Evolutionary conservation across 140 eudicot genomes (phyloP).

Genomic region (Cichorium intybus): DNA sequence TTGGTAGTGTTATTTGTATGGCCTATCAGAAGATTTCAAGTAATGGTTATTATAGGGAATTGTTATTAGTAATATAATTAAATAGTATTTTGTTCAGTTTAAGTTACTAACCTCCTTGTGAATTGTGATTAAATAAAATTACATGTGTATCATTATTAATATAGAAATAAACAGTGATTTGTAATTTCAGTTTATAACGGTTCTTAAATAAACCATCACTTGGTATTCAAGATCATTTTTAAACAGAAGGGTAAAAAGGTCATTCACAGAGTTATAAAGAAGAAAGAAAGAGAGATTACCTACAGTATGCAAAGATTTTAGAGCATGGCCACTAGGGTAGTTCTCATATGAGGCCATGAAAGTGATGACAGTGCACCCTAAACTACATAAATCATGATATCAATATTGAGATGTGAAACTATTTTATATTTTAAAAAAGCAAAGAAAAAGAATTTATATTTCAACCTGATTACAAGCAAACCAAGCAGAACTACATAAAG

Average conservation of each 20-base stretch:
- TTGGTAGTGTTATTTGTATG: slow-evolving; percentile 38
- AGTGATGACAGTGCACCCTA: slow-evolving; percentile 61
- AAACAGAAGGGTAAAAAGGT: too few species aligned
- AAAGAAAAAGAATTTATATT: neutral
- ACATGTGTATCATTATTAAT: too few species aligned
- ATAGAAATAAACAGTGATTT: too few species aligned
- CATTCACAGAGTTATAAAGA: too few species aligned
- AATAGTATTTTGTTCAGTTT: too few species aligned
- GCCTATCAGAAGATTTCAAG: slow-evolving; percentile 35
- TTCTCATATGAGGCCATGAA: slow-evolving; percentile 95
- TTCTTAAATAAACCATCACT: too few species aligned
- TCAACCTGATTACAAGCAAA: slow-evolving; percentile 66
- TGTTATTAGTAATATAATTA: neutral
- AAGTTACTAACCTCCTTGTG: too few species aligned
- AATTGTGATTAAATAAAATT: too few species aligned
- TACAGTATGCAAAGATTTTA: slow-evolving; percentile 58
- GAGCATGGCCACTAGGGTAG: slow-evolving; percentile 93
- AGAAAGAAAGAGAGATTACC: slow-evolving; percentile 49
- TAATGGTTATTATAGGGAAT: neutral
- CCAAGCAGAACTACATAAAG: slow-evolving; percentile 55
- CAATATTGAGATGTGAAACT: slow-evolving; percentile 16
- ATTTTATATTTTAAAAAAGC: neutral
- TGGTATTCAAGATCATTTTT: too few species aligned
- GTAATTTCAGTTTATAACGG: too few species aligned
- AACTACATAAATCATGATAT: slow-evolving; percentile 53